Conservation (phyloP, 2,329 filamentous ascomycete species). For the Venturia oleaginea region DNA sequence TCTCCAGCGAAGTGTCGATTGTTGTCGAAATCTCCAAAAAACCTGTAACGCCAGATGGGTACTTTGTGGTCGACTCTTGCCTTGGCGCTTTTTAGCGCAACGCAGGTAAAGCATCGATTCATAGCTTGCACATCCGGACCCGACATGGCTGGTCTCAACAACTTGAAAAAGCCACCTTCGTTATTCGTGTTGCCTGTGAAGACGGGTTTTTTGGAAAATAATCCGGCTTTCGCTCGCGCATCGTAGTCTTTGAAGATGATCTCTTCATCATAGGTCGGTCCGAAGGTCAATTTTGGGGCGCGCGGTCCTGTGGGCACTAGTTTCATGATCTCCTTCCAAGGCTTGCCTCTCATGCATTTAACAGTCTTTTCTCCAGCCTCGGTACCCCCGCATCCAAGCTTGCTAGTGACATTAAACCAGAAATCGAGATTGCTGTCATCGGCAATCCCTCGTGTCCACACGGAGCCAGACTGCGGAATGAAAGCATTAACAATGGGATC, state of each 20-base stretch:
- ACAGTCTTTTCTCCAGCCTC: slow-evolving; percentile 13
- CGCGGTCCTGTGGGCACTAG: slow-evolving; percentile 3
- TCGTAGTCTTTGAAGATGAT: slow-evolving; percentile 11
- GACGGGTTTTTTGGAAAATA: neutral
- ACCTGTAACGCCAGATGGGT: slow-evolving; percentile 9
- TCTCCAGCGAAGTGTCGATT: neutral
- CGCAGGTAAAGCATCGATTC: slow-evolving; percentile 10
- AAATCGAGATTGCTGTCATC: slow-evolving; percentile 2
- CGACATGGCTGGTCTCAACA: slow-evolving; percentile 2
- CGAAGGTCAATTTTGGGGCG: neutral
- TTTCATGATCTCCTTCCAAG: slow-evolving; percentile 10
- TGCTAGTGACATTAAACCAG: slow-evolving; percentile 8
- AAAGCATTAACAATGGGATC: slow-evolving; percentile 17
- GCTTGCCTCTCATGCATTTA: slow-evolving; percentile 19
- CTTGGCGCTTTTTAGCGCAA: slow-evolving; percentile 7
- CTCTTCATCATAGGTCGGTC: slow-evolving; percentile 10
- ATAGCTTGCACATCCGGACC: neutral
- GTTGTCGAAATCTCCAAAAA: slow-evolving; percentile 6
- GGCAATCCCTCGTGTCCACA: neutral
- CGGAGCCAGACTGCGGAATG: slow-evolving; percentile 17
- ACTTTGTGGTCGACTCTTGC: neutral
- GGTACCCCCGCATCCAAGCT: slow-evolving; percentile 10
- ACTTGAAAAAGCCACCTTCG: slow-evolving; percentile 8
- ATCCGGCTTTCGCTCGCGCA: slow-evolving; percentile 8
- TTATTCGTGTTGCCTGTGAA: slow-evolving; percentile 7